phyloP scores from a whole-genome alignment of 1,284 basidiomycete species.

The Sparassis latifolia region DNA sequence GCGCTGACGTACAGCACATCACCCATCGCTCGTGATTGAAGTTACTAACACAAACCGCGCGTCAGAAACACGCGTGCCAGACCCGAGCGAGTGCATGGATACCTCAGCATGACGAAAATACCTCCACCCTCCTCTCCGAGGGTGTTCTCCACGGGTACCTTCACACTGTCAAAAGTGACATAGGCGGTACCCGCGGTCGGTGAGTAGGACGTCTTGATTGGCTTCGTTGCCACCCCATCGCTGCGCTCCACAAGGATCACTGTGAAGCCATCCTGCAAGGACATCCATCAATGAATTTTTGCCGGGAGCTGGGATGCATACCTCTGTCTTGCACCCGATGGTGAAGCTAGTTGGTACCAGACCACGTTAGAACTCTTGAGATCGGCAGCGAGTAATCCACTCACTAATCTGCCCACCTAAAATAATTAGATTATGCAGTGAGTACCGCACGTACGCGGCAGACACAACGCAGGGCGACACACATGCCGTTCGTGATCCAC shows the following conservation, averaged over 20 bases:
- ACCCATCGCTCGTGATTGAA: conserved; percentile 74
- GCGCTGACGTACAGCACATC: conserved; percentile 60
- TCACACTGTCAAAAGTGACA: conserved; percentile 84
- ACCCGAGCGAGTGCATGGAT: background rate
- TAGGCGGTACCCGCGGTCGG: conserved; percentile 78
- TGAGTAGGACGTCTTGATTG: conserved; percentile 83
- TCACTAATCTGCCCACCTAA: background rate
- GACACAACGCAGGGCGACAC: conserved; percentile 14
- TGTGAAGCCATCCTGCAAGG: conserved; percentile 67
- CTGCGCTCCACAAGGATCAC: conserved; percentile 76
- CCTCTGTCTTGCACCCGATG: conserved; percentile 54
- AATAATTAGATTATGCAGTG: background rate
- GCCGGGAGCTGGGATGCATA: conserved; percentile 14
- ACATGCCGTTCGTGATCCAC: conserved; percentile 85
- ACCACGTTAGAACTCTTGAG: background rate
- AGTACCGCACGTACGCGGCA: background rate
- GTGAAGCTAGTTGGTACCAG: conserved; percentile 37
- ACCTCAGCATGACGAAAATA: conserved; percentile 72
- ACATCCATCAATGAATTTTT: background rate
- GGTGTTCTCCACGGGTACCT: conserved; percentile 82
- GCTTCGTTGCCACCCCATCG: conserved; percentile 78
- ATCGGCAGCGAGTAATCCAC: background rate
- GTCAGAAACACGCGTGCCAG: conserved; percentile 1
- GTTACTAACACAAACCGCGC: conserved; percentile 32
- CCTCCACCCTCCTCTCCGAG: conserved; percentile 80